Base-by-base conservation (phyloP, 2,329 filamentous ascomycete species). In the Graphium sp. region DNA sequence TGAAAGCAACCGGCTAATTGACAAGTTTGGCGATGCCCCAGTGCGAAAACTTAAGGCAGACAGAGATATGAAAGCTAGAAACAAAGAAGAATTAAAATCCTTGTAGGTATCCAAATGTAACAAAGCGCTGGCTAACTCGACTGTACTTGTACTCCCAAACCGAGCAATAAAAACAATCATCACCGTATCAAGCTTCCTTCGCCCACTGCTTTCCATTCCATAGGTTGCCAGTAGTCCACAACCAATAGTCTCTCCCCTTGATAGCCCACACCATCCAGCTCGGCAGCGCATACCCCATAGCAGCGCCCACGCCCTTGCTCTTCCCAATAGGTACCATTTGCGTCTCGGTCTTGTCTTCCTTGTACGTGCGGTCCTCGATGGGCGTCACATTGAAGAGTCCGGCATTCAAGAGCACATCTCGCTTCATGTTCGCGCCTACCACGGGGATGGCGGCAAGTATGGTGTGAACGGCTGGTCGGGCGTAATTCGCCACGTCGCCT, bases 181-280 rank as follows among this genome's bases (percentile, higher is more conserved):
- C n/a, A n/a, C n/a, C n/a, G n/a, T 22, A 8, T 46, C 27, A 50
- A 6, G 37, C 35, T 37, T 58, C 53, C 38, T 62, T 63, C 7
- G 41, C 45, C 58, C 59, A 67, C 27, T 62, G 56, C 31, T 56
- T 56, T 11, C 61, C 62, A 42, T 43, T 62, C 62, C 62, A 67
- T 10, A 65, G 31, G 4, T 38, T 38, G 1, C 43, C 53, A 2
- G 54, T 58, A 7, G 56, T 62, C 55, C 58, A 60, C 17, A 66
- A 31, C 56, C 58, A 67, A 34, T 62, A 62, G 34, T 64, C 57
- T 12, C 58, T 42, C 2, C 61, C 58, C 38, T 66, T 65, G 28
- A 63, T 49, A 39, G 57, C 26, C 56, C 59, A 63, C 0, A 64
- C 52, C 23, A 58, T 11, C 16, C 52, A 55, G 27, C 58, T 54